phyloP scores from a whole-genome alignment of 202 grass and related monocot genomes.

The Setaria viridis region DNA sequence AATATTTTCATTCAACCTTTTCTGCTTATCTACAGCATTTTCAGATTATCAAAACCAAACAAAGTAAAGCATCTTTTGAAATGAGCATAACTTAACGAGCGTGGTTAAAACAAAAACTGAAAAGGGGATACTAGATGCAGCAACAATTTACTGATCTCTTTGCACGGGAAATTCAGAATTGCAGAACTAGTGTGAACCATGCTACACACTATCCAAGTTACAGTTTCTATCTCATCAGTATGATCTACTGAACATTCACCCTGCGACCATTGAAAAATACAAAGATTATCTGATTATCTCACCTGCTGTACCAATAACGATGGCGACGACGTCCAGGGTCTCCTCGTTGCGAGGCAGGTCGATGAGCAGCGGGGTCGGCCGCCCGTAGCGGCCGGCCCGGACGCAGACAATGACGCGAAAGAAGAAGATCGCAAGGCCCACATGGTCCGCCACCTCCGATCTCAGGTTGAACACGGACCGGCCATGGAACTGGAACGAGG shows the following conservation, averaged over 20 bases:
- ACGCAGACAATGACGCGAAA: not conserved
- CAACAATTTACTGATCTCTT: not conserved
- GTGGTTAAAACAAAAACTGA: not conserved
- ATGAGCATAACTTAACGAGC: too few relatives aligned
- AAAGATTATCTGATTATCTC: not conserved
- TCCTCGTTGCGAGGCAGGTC: constrained; percentile 28
- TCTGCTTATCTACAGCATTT: not conserved
- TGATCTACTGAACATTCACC: not conserved
- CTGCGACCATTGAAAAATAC: not conserved
- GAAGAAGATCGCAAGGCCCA: not conserved
- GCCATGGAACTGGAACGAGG: not conserved
- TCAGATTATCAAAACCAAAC: constrained; percentile 8
- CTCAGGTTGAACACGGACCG: constrained; percentile 10
- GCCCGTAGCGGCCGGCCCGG: constrained; percentile 10
- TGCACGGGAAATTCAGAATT: not conserved
- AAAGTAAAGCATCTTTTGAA: not conserved
- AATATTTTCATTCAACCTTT: not conserved
- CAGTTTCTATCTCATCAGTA: not conserved
- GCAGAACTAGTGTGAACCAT: not conserved
- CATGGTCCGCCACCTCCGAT: not conserved
- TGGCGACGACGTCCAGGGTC: constrained; percentile 22
- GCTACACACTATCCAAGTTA: not conserved
- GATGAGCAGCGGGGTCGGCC: constrained; percentile 16
- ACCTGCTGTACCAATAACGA: not conserved
- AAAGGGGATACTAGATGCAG: not conserved